Conservation (phyloP, 306 rosid genomes). For the Cicer cuneatum region DNA sequence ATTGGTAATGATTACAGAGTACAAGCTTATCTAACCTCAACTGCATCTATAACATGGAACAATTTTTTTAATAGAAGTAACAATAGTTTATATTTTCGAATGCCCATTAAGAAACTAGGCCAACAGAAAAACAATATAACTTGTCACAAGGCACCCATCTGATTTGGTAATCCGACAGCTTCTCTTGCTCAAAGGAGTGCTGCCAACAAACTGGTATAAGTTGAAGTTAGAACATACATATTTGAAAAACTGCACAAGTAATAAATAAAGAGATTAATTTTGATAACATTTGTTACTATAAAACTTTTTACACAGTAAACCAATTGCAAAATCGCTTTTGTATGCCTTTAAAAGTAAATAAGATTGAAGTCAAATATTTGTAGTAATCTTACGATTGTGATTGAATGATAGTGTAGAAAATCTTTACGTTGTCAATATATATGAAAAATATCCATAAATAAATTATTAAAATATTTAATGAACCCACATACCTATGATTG, state of each 20-base stretch:
- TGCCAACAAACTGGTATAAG: constrained; percentile 50
- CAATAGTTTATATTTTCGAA: constrained; percentile 47
- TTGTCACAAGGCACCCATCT: constrained; percentile 48
- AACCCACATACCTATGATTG: constrained; percentile 45
- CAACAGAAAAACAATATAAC: constrained; percentile 35
- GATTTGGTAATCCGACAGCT: constrained; percentile 38
- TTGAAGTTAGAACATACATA: constrained; percentile 38
- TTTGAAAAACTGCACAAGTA: constrained; percentile 5
- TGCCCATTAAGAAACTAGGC: constrained; percentile 41
- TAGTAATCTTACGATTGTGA: too few species aligned
- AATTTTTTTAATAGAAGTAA: constrained; percentile 36
- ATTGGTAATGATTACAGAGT: constrained; percentile 36
- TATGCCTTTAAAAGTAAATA: too few species aligned
- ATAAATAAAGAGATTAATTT: background rate
- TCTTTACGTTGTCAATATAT: background rate
- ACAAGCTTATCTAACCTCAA: constrained; percentile 42
- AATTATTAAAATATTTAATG: constrained; percentile 36
- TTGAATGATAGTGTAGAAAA: background rate
- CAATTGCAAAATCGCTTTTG: too few species aligned
- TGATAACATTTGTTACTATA: too few species aligned
- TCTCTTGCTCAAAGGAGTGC: constrained; percentile 44
- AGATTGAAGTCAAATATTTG: too few species aligned
- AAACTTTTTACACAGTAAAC: too few species aligned
- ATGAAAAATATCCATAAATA: background rate
- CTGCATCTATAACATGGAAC: constrained; percentile 43